Percentiles rank a stretch among this genome's conserved stretches.
These are phyloP conservation scores for Tricholoma sp. DNA, from an alignment of 768 basidiomycete genomes.

Conservation along the genomic window DNA sequence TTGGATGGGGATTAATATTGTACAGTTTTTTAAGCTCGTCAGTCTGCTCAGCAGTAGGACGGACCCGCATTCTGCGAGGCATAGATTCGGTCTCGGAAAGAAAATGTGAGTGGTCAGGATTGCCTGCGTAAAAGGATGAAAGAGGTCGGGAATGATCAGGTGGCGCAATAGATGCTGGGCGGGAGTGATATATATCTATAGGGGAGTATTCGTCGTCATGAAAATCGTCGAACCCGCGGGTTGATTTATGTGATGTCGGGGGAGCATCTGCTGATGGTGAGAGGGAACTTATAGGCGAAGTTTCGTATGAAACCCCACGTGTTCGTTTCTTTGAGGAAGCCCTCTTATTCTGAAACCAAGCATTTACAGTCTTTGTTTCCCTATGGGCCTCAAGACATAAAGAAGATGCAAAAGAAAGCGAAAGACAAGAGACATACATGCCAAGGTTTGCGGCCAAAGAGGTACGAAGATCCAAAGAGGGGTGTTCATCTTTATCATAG, in stretches of 20 bases:
- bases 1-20: slow-evolving; percentile 59
- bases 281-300: slow-evolving; percentile 27
- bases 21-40: slow-evolving; percentile 69
- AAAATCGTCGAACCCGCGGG: slow-evolving; percentile 40
- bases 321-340: slow-evolving; percentile 75
- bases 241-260: slow-evolving; percentile 23
- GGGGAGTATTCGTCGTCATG: slow-evolving; percentile 41
- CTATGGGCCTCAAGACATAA: slow-evolving; percentile 29
- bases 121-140: slow-evolving; percentile 39
- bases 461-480: slow-evolving; percentile 60
- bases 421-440: slow-evolving; percentile 50
- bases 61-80: slow-evolving; percentile 57
- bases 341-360: slow-evolving; percentile 86
- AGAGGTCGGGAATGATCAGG: slow-evolving; percentile 24
- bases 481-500: slow-evolving; percentile 73
- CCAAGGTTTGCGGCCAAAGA: slow-evolving; percentile 66
- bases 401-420: slow-evolving; percentile 9
- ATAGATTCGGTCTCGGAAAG: slow-evolving; percentile 45
- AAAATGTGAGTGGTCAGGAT: slow-evolving; percentile 45
- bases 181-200: slow-evolving; percentile 29
- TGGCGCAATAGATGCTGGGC: slow-evolving; percentile 28
- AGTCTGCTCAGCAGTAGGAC: slow-evolving; percentile 58
- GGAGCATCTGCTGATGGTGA: slow-evolving; percentile 23
- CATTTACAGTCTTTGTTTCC: slow-evolving; percentile 82
- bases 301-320: slow-evolving; percentile 28